Evolutionary conservation across 2,329 filamentous ascomycete genomes (phyloP).

Genomic region (Fusarium odoratissimum): DNA sequence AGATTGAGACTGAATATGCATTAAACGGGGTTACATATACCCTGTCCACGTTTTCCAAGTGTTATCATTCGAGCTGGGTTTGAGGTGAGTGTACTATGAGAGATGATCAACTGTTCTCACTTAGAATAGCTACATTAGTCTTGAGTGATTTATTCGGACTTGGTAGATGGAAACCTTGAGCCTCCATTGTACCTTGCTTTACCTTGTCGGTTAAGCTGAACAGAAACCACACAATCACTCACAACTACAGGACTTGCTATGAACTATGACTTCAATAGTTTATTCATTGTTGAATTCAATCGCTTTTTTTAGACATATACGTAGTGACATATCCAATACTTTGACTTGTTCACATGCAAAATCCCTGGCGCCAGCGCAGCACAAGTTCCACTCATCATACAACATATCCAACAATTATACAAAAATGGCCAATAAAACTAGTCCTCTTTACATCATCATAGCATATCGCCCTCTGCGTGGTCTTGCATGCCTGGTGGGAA

Average conservation of each 20-base stretch:
- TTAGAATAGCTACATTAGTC: not conserved
- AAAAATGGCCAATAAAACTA: constrained; percentile 4
- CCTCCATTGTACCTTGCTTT: not conserved
- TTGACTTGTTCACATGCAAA: not conserved
- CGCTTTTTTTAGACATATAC: constrained; percentile 1
- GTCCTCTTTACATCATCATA: constrained; percentile 37
- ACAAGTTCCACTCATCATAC: constrained; percentile 27
- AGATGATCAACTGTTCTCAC: not conserved
- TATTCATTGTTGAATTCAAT: not conserved
- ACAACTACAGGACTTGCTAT: not conserved
- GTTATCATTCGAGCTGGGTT: not conserved
- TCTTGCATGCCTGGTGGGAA: constrained; percentile 50
- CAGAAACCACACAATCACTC: not conserved
- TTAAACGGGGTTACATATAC: constrained; percentile 1
- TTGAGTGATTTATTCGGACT: not conserved
- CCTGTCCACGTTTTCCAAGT: not conserved
- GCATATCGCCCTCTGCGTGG: constrained; percentile 53
- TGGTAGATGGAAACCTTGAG: not conserved
- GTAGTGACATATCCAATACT: not conserved
- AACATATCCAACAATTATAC: constrained; percentile 17
- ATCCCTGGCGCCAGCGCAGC: constrained; percentile 22
- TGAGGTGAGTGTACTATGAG: not conserved
- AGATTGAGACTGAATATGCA: constrained; percentile 22
- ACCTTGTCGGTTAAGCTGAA: not conserved
- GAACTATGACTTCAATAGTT: not conserved